Conservation (phyloP, 345 rosid genomes). For the Ailanthus altissimus region DNA sequence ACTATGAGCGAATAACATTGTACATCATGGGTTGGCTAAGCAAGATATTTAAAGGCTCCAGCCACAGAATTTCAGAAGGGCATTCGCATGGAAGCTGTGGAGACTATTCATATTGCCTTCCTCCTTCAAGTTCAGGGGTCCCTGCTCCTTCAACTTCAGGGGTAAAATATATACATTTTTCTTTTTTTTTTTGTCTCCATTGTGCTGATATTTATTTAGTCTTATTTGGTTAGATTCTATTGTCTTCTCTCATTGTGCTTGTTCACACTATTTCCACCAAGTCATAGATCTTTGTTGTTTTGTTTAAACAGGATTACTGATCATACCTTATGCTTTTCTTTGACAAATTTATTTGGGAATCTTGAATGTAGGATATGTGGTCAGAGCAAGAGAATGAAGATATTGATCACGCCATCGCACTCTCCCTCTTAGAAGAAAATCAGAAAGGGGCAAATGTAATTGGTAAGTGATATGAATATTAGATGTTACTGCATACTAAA, state of each 20-base stretch:
- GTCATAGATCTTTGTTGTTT: background rate
- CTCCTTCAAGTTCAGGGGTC: constrained; percentile 77
- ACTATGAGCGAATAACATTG: constrained; percentile 52
- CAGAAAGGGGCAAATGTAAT: constrained; percentile 37
- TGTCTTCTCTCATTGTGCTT: background rate
- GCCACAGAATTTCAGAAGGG: constrained; percentile 52
- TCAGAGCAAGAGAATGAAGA: constrained; percentile 69
- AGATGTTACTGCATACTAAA: constrained; percentile 15
- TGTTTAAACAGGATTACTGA: constrained; percentile 1
- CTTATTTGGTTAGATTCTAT: background rate
- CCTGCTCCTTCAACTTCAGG: constrained; percentile 66
- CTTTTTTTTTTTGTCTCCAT: background rate
- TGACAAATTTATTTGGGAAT: constrained; percentile 18
- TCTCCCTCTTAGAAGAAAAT: constrained; percentile 74
- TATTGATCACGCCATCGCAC: constrained; percentile 78
- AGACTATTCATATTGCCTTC: constrained; percentile 44
- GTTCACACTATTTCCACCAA: background rate
- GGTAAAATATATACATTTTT: constrained; percentile 38
- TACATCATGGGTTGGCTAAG: constrained; percentile 80
- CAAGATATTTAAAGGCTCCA: constrained; percentile 80
- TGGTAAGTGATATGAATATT: constrained; percentile 48
- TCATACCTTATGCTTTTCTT: constrained; percentile 10
- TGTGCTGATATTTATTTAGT: constrained; percentile 7
- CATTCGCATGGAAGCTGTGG: constrained; percentile 48
- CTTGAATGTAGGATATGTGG: constrained; percentile 48